Base-by-base conservation (phyloP, 1,284 basidiomycete genomes). In the Ceratobasidium sp. region DNA sequence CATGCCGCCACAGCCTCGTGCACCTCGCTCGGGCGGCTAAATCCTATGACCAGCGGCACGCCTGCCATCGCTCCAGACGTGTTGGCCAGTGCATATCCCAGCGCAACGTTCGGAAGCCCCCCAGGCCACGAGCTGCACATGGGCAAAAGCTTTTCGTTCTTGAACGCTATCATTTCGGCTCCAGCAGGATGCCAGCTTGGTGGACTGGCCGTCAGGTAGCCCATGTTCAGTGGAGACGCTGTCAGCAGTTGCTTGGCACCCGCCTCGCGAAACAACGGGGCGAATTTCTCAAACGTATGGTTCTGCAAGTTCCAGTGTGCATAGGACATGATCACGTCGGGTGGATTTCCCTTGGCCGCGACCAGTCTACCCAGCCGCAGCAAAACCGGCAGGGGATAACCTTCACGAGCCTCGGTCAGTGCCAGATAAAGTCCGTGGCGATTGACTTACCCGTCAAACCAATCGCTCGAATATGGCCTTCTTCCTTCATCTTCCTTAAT, bases 211-310 rank as follows among this genome's bases (percentile, higher is more conserved):
- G 91, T 91, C 46, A 99, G 85, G 0, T 98, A 86, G 0, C 93
- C 94, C 96, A 98, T 98, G 77, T 89, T 90, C 65, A 98, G 85
- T 1, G 97, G 97, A 0, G 94, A 95, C 3, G 96, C 97, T 39
- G 91, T 87, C 58, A 97, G 77, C 41, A 98, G 83, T 74, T 93
- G 89, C 62, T 86, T 81, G 0, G 93, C 93, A 30, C 89, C 88
- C 9, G 76, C 58, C 12, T 81, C 79, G 67, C 82, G 81, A 74
- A 97, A 86, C 43, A 86, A 85, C 4, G 85, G 83, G 28, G 87
- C 83, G 79, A 89, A 96, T 3, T 84, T 80, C 5, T 82, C 77
- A 76, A 96, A 84, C 1, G 89, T 85, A 36, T 84, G 80, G 80
- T 94, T 96, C 78, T 94, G 92, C n/a, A 97, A 83, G 39, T 88